Evolutionary conservation across 768 basidiomycete species (phyloP).

Genomic region (Arthromyces matolae): DNA sequence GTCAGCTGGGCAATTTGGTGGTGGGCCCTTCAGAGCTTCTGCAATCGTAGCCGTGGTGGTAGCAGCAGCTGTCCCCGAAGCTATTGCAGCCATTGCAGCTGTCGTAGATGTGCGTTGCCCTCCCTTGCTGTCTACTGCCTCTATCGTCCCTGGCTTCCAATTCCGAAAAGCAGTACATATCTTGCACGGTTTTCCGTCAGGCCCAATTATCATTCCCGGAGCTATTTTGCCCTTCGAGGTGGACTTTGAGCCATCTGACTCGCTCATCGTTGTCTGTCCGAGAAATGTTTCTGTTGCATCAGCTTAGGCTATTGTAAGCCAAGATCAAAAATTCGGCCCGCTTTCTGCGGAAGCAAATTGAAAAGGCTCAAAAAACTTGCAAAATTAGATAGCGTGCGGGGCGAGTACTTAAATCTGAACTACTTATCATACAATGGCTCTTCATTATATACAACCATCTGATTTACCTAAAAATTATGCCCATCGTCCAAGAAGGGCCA

Average conservation of each 20-base stretch:
- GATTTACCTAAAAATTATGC: conserved; percentile 42
- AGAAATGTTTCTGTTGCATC: background rate
- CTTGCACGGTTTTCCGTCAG: conserved; percentile 95
- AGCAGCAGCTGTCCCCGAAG: conserved; percentile 17
- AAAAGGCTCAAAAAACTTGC: no score
- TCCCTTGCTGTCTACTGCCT: conserved; percentile 20
- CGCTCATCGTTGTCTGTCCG: conserved; percentile 4
- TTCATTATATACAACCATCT: background rate
- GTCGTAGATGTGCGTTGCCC: conserved; percentile 17
- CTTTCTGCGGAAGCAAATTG: background rate
- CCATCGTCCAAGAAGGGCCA: conserved; percentile 90
- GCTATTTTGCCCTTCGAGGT: conserved; percentile 39
- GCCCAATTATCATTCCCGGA: conserved; percentile 84
- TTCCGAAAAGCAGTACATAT: conserved; percentile 79
- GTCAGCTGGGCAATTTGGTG: conserved; percentile 82
- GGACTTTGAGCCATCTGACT: background rate
- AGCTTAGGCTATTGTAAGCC: background rate
- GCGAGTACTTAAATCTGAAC: background rate
- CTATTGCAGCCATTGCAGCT: conserved; percentile 27
- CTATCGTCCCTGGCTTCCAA: conserved; percentile 50
- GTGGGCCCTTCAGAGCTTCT: conserved; percentile 37
- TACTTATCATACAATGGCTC: background rate
- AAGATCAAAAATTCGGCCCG: no score
- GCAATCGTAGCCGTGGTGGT: conserved; percentile 21
- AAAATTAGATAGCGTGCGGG: no score